Evolutionary conservation across 2,329 filamentous ascomycete species (phyloP).

Genomic region (Sclerotinia sclerotiorum): DNA sequence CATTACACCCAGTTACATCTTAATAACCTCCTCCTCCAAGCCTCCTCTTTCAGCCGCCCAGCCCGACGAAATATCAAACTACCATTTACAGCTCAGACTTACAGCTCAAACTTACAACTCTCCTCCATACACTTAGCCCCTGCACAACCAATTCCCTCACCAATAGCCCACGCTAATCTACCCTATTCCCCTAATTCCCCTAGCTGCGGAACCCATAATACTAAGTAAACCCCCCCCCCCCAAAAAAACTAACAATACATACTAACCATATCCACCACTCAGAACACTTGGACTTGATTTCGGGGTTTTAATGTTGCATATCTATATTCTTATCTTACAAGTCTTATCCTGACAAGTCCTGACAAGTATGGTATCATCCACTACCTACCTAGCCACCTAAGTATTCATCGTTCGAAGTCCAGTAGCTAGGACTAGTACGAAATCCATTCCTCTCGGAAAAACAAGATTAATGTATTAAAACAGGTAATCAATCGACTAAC

Average conservation of each 20-base stretch:
- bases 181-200: no score
- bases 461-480: not conserved
- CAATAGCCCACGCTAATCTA: no score
- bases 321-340: not conserved
- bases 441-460: not conserved
- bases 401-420: not conserved
- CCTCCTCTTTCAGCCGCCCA: no score
- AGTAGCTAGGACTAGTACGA: not conserved
- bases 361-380: not conserved
- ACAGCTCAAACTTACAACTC: not conserved
- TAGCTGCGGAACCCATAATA: not conserved
- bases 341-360: not conserved
- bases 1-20: no score
- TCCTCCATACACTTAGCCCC: no score
- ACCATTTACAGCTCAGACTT: no score
- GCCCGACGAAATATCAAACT: no score
- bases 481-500: not conserved
- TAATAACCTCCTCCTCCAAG: no score
- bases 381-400: not conserved
- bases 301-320: not conserved
- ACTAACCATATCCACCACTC: not conserved
- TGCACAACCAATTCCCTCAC: not conserved
- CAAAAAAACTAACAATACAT: not conserved
- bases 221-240: not conserved
- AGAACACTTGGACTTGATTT: not conserved